A percentile compares a stretch with the other conserved stretches of the same genome.
phyloP scores from a whole-genome alignment of 345 rosid genomes.

The Linum usitatissimum region DNA sequence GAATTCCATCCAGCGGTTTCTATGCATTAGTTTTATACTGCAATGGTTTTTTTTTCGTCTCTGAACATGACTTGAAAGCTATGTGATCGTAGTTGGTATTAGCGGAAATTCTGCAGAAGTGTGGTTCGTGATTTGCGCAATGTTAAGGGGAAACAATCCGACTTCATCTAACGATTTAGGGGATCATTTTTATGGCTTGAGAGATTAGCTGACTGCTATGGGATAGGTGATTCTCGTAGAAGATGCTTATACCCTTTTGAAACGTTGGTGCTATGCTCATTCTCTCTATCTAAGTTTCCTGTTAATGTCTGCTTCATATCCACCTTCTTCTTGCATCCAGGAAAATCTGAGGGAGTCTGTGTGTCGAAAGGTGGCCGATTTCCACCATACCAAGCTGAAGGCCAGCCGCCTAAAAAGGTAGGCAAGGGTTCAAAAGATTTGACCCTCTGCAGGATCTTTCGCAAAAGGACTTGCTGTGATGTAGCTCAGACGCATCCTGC shows the following conservation, averaged over 20 bases:
- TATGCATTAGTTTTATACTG: too few species aligned
- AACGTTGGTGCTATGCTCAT: too few species aligned
- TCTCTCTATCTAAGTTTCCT: not conserved
- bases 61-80: too few species aligned
- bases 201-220: not conserved
- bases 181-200: not conserved
- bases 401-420: slow-evolving; percentile 62
- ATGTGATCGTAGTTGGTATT: too few species aligned
- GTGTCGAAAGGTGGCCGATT: slow-evolving; percentile 81
- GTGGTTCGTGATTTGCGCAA: too few species aligned
- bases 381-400: slow-evolving; percentile 59
- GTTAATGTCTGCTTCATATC: not conserved
- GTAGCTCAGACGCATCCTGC: slow-evolving; percentile 80
- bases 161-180: not conserved
- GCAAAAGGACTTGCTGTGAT: slow-evolving; percentile 75
- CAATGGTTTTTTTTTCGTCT: too few species aligned
- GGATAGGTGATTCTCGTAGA: not conserved
- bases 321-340: slow-evolving; percentile 20
- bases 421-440: slow-evolving; percentile 65
- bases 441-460: slow-evolving; percentile 74
- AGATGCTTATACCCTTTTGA: not conserved
- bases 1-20: too few species aligned
- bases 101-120: too few species aligned
- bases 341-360: slow-evolving; percentile 42
- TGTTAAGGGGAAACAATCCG: too few species aligned